Conservation (phyloP, 176 grass and related monocot genomes). For the Poa annua region DNA sequence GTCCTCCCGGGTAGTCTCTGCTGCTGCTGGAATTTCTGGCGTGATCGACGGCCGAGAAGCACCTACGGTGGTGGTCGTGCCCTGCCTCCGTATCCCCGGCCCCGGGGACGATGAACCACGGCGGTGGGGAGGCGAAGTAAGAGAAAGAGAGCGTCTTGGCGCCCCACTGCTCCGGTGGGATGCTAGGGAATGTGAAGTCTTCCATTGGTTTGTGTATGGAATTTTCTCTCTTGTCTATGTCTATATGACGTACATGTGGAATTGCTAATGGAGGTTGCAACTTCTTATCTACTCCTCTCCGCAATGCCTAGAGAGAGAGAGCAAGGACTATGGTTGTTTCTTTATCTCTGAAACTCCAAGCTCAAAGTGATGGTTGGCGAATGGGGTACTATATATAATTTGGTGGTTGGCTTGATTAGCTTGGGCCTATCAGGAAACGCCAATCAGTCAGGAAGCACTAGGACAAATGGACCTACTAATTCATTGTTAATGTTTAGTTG, state of each 20-base stretch:
- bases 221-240: background rate
- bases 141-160: conserved; percentile 58
- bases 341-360: conserved; percentile 8
- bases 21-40: background rate
- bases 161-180: conserved; percentile 45
- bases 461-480: conserved; percentile 33
- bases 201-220: conserved; percentile 43
- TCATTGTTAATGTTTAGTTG: conserved; percentile 34
- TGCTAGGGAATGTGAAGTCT: conserved; percentile 78
- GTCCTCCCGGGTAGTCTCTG: background rate
- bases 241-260: background rate
- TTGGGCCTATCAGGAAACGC: conserved; percentile 45
- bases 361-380: conserved; percentile 48
- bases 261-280: conserved; percentile 52
- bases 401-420: conserved; percentile 47
- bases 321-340: conserved; percentile 7
- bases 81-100: background rate
- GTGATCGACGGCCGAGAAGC: conserved; percentile 45
- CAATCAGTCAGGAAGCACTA: conserved; percentile 51
- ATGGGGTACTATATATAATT: conserved; percentile 45
- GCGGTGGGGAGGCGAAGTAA: conserved; percentile 56
- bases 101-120: conserved; percentile 60
- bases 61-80: conserved; percentile 46
- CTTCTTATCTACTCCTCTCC: conserved; percentile 44
- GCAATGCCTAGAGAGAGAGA: conserved; percentile 27